These are phyloP conservation scores for Chytriomyces hyalinus DNA, from an alignment of 192 early-diverging fungal species.

Conservation along the genomic window DNA sequence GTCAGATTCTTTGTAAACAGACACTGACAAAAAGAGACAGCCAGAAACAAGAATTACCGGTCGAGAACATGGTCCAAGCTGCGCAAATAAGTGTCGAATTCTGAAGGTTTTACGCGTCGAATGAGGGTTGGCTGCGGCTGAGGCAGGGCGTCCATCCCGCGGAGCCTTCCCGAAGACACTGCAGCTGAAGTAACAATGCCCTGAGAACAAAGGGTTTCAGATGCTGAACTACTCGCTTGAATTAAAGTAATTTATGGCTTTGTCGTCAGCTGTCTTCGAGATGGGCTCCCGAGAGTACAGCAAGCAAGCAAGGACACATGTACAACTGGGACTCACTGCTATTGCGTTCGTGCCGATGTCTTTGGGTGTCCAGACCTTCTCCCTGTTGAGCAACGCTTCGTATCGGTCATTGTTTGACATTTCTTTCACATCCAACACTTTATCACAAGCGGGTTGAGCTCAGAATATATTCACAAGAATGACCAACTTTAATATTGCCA, in stretches of 20 bases:
- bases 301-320: neutral
- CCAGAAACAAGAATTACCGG: slow-evolving; percentile 64
- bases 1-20: slow-evolving; percentile 49
- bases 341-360: slow-evolving; percentile 85
- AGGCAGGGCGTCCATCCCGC: slow-evolving; percentile 53
- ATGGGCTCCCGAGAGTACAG: too few species aligned
- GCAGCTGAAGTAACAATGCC: slow-evolving; percentile 7
- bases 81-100: slow-evolving; percentile 87
- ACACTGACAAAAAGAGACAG: slow-evolving; percentile 51
- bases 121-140: slow-evolving; percentile 65
- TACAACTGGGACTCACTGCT: slow-evolving; percentile 45
- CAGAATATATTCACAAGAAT: too few species aligned
- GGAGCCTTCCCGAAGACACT: neutral
- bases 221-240: slow-evolving; percentile 47
- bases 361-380: slow-evolving; percentile 66
- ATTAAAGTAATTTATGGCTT: too few species aligned
- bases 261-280: too few species aligned
- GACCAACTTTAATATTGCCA: too few species aligned
- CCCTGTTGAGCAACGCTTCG: slow-evolving; percentile 46
- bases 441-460: too few species aligned
- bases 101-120: slow-evolving; percentile 68
- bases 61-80: slow-evolving; percentile 78
- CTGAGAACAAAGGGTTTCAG: slow-evolving; percentile 28
- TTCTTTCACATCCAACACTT: too few species aligned
- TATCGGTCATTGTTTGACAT: neutral